Conservation (phyloP, 257 asterid species). For the Przewalskia tangutica region DNA sequence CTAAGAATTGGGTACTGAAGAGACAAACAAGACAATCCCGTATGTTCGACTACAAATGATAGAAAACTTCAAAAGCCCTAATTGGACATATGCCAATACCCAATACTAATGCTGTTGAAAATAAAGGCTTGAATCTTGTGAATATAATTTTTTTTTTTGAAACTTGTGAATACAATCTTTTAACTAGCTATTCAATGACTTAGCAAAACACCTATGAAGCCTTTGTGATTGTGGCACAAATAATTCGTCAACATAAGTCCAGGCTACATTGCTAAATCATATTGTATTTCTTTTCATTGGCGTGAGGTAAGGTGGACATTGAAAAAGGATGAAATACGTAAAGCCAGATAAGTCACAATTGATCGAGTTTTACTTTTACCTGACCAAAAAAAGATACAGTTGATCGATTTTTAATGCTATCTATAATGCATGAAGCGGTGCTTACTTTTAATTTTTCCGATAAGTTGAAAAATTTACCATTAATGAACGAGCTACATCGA, state of each 20-base stretch:
- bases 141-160: background rate
- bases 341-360: background rate
- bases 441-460: background rate
- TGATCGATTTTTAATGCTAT: background rate
- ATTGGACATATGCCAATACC: background rate
- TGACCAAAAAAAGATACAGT: background rate
- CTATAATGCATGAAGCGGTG: background rate
- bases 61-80: background rate
- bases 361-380: background rate
- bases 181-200: background rate
- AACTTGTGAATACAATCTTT: background rate
- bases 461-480: background rate
- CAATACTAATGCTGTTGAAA: background rate
- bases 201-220: background rate
- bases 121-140: background rate
- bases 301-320: background rate
- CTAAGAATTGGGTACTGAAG: background rate
- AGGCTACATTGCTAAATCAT: background rate
- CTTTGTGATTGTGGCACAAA: background rate
- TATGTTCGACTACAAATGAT: background rate
- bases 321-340: background rate
- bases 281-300: background rate
- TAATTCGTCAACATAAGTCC: background rate
- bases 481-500: background rate
- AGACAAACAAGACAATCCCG: background rate